Evolutionary conservation across 805 yeast species (phyloP).

Genomic region (Saturnispora quitensis): DNA sequence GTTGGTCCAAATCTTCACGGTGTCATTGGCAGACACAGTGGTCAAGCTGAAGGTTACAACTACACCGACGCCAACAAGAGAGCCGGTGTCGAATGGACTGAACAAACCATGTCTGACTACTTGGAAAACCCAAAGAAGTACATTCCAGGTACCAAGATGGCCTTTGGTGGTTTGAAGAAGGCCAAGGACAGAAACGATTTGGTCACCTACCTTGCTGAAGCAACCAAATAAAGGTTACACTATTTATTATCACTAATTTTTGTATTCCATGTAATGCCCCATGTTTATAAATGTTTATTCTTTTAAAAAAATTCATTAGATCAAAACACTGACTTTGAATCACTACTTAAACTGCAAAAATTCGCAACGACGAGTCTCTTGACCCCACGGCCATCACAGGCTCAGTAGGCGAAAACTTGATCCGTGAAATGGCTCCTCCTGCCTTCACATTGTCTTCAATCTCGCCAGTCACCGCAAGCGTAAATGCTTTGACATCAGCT

Average conservation of each 20-base stretch:
- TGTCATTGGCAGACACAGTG: slow-evolving; percentile 85
- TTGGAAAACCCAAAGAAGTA: slow-evolving; percentile 99
- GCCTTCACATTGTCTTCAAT: slow-evolving; percentile 42
- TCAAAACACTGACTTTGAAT: neutral
- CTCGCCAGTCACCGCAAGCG: slow-evolving; percentile 23
- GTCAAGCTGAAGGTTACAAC: slow-evolving; percentile 86
- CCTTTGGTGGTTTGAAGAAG: slow-evolving; percentile 99
- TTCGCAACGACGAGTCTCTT: slow-evolving; percentile 53
- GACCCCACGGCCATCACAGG: slow-evolving; percentile 50
- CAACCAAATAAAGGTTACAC: slow-evolving; percentile 35
- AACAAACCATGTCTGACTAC: slow-evolving; percentile 87
- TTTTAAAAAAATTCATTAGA: neutral
- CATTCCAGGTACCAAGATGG: slow-evolving; percentile 99
- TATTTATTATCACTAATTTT: neutral
- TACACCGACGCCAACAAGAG: slow-evolving; percentile 98
- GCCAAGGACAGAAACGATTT: slow-evolving; percentile 97
- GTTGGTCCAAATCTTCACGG: slow-evolving; percentile 99
- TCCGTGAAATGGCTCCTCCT: slow-evolving; percentile 49
- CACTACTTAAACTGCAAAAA: slow-evolving; percentile 7
- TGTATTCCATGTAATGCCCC: neutral
- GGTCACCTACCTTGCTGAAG: slow-evolving; percentile 67
- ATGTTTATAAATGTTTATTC: neutral
- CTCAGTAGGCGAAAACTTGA: slow-evolving; percentile 42
- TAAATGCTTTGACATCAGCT: slow-evolving; percentile 23
- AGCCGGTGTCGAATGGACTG: slow-evolving; percentile 84